phyloP scores from a whole-genome alignment of 495 filamentous ascomycete genomes.

The Annulohypoxylon stygium region DNA sequence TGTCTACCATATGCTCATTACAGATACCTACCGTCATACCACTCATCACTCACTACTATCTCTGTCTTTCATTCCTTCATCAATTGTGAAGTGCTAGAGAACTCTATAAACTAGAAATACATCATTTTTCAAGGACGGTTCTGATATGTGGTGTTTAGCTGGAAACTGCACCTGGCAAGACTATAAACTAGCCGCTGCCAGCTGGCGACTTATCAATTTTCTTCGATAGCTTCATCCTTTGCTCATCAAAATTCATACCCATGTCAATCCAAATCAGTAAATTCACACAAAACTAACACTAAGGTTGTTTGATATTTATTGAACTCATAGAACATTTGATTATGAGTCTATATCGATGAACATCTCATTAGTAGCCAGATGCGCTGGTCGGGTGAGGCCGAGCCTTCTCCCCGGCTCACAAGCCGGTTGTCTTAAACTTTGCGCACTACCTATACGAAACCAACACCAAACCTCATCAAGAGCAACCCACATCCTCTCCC shows the following conservation, averaged over 20 bases:
- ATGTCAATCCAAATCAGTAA: neutral
- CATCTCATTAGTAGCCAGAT: constrained; percentile 38
- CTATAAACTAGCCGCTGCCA: constrained; percentile 4
- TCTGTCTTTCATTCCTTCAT: neutral
- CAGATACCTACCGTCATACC: neutral
- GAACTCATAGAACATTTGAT: neutral
- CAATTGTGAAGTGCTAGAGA: neutral
- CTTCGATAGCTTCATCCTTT: neutral
- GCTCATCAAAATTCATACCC: neutral
- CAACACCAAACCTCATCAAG: neutral
- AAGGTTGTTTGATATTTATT: neutral
- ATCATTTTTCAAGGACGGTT: neutral
- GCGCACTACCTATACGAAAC: neutral
- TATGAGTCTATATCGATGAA: constrained; percentile 42
- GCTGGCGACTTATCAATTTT: constrained; percentile 27
- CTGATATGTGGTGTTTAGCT: neutral
- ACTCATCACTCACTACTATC: neutral
- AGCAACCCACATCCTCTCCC: neutral
- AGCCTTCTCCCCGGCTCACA: constrained; percentile 20
- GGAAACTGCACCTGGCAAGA: neutral
- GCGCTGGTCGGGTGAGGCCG: constrained; percentile 36
- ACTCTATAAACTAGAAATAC: neutral
- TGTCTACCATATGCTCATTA: neutral
- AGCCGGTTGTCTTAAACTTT: neutral
- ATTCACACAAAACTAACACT: neutral